These are phyloP conservation scores for Agastache rugosa DNA, from an alignment of 257 asterid genomes.

Conservation along the genomic window DNA sequence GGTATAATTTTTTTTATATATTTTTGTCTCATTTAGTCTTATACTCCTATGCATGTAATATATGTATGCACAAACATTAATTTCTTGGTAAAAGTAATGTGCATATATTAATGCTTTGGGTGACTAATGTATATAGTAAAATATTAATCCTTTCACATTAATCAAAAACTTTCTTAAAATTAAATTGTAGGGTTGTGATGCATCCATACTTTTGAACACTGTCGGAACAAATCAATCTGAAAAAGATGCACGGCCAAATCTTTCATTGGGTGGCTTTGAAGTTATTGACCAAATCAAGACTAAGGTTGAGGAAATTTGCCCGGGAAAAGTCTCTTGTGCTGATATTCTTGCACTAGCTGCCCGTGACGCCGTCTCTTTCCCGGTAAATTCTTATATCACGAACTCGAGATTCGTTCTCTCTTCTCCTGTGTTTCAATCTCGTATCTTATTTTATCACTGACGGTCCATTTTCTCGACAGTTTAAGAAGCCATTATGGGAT, in stretches of 20 bases:
- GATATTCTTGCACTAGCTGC: slow-evolving; percentile 62
- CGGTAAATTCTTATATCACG: slow-evolving; percentile 24
- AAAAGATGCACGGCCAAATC: slow-evolving; percentile 56
- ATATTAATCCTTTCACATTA: neutral
- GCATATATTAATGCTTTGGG: neutral
- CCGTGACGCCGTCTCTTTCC: slow-evolving; percentile 59
- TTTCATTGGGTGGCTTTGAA: slow-evolving; percentile 46
- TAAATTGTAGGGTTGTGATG: slow-evolving; percentile 59
- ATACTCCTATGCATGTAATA: neutral
- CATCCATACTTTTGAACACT: slow-evolving; percentile 51
- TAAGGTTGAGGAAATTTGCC: slow-evolving; percentile 45
- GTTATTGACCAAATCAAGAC: slow-evolving; percentile 54
- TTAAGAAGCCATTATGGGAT: slow-evolving; percentile 46
- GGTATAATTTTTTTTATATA: neutral
- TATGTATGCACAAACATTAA: neutral
- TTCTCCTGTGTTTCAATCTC: neutral
- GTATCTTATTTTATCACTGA: neutral
- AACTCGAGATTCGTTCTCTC: neutral
- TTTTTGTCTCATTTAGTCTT: neutral
- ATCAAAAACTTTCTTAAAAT: neutral
- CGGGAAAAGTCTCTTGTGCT: slow-evolving; percentile 57
- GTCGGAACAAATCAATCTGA: slow-evolving; percentile 50
- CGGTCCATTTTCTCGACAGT: neutral
- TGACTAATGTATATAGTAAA: neutral
- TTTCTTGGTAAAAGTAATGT: neutral